Evolutionary conservation across 345 rosid genomes (phyloP).

Genomic region (Eutrema japonicum): DNA sequence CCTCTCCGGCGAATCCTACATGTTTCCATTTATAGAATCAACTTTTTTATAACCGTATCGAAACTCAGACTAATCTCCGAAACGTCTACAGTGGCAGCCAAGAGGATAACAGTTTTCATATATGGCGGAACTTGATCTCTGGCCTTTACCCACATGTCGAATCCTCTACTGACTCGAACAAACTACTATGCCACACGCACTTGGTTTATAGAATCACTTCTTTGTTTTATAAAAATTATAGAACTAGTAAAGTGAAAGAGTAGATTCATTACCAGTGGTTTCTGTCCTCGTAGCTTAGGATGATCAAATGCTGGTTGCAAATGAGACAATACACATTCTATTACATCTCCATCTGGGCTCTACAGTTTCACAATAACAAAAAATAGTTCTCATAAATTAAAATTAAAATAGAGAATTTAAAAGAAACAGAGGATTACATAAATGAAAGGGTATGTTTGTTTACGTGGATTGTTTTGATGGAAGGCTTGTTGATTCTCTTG

Average conservation of each 20-base stretch:
- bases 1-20: slow-evolving; percentile 69
- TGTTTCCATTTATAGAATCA: slow-evolving; percentile 24
- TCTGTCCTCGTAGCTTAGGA: slow-evolving; percentile 75
- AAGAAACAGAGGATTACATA: slow-evolving; percentile 6
- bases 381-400: neutral
- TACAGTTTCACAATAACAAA: slow-evolving; percentile 40
- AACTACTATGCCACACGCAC: neutral
- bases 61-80: slow-evolving; percentile 7
- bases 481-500: slow-evolving; percentile 79
- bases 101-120: too few relatives aligned
- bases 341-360: slow-evolving; percentile 98
- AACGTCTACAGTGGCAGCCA: neutral
- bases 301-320: slow-evolving; percentile 96
- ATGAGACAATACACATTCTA: slow-evolving; percentile 86
- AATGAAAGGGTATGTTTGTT: slow-evolving; percentile 14
- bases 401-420: neutral
- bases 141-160: too few relatives aligned
- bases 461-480: slow-evolving; percentile 86
- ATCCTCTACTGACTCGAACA: neutral
- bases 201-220: neutral
- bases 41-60: neutral
- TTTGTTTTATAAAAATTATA: neutral
- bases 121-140: too few relatives aligned
- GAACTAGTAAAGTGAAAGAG: neutral
- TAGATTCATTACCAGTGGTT: slow-evolving; percentile 58